phyloP scores from a whole-genome alignment of 164 flowering plant species.

The Vitis rupestris region DNA sequence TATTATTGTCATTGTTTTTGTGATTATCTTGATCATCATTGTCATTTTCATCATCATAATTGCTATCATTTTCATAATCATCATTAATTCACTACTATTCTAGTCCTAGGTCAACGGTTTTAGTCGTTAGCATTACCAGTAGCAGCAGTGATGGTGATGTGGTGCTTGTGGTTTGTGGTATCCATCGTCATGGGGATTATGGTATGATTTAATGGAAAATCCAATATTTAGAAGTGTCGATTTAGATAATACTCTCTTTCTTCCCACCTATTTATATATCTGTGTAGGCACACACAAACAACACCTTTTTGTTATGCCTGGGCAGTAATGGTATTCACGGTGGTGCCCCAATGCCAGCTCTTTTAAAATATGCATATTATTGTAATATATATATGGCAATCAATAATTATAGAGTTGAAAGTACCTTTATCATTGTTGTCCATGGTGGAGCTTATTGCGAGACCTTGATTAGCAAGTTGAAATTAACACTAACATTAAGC shows the following conservation, averaged over 20 bases:
- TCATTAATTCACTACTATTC: too few relatives aligned
- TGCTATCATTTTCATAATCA: too few relatives aligned
- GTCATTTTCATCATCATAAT: too few relatives aligned
- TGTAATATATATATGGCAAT: constrained; percentile 1
- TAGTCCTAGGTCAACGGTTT: neutral
- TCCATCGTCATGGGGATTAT: constrained; percentile 15
- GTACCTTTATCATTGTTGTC: constrained; percentile 6
- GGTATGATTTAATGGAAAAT: neutral
- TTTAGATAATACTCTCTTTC: constrained; percentile 1
- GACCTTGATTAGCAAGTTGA: neutral
- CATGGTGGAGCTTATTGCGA: neutral
- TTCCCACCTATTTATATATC: neutral
- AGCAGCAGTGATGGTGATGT: neutral
- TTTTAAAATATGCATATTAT: neutral
- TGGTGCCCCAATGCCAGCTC: neutral
- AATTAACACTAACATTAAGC: neutral
- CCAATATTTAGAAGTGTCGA: constrained; percentile 3
- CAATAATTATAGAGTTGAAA: neutral
- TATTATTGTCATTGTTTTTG: too few relatives aligned
- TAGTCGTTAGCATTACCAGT: neutral
- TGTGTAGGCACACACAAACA: too few relatives aligned
- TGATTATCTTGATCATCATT: too few relatives aligned
- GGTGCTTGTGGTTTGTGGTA: constrained; percentile 13
- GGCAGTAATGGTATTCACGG: neutral
- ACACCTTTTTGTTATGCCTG: neutral